Conservation (phyloP, 2,329 filamentous ascomycete species). For the Aureobasidium leucospermi region DNA sequence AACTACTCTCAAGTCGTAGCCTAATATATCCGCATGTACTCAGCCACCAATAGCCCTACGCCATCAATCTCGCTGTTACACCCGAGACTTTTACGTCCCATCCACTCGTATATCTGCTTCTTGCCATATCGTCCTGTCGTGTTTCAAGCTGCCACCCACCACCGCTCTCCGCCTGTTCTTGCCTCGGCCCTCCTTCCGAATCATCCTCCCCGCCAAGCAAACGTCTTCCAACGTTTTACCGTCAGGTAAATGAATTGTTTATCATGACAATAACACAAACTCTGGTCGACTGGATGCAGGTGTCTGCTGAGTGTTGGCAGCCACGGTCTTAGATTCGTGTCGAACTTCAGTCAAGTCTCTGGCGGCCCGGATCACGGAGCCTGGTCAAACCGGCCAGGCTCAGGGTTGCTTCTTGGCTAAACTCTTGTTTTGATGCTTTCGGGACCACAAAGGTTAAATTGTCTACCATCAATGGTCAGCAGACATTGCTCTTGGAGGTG, state of each 20-base stretch:
- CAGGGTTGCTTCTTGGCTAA: not conserved
- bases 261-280: not conserved
- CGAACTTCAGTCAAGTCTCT: too few species aligned
- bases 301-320: not conserved
- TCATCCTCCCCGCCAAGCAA: conserved; percentile 7
- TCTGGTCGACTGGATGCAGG: not conserved
- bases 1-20: not conserved
- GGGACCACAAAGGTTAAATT: conserved; percentile 1
- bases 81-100: not conserved
- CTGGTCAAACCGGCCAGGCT: too few species aligned
- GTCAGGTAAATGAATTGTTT: not conserved
- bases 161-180: conserved; percentile 6
- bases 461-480: not conserved
- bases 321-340: too few species aligned
- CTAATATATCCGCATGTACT: not conserved
- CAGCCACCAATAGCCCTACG: conserved; percentile 3
- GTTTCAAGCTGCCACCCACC: conserved; percentile 3
- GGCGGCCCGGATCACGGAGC: too few species aligned
- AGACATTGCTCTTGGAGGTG: not conserved
- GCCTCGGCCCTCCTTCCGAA: not conserved
- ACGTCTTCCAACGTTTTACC: not conserved
- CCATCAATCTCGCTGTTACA: conserved; percentile 7
- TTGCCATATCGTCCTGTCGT: not conserved
- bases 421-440: conserved; percentile 5
- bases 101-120: not conserved